These are phyloP conservation scores for Diplodia sapinea DNA, from an alignment of 2,329 filamentous ascomycete species.

Conservation along the genomic window DNA sequence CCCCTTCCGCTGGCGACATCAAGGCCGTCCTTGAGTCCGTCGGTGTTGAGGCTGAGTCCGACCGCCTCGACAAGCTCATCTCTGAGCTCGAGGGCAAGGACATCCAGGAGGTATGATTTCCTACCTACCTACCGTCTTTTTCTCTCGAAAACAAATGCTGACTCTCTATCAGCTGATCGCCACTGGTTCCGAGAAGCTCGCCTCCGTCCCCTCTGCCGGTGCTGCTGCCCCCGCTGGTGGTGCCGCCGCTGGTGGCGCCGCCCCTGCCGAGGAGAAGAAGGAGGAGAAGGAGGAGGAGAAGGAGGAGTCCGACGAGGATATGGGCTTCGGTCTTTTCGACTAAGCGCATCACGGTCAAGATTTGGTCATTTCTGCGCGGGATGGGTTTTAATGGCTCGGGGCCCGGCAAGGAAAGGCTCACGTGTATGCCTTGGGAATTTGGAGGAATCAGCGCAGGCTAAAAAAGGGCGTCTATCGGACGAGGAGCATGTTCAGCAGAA, in stretches of 20 bases:
- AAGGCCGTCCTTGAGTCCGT: constrained; percentile 89
- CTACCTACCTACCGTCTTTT: background rate
- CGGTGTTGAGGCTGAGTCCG: constrained; percentile 89
- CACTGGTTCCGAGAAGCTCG: constrained; percentile 90
- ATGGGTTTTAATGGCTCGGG: constrained; percentile 7
- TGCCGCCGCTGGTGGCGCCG: constrained; percentile 71
- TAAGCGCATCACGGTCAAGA: constrained; percentile 48
- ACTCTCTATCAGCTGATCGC: constrained; percentile 74
- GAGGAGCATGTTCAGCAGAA: constrained; percentile 23
- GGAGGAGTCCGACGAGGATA: constrained; percentile 75
- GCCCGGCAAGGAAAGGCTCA: constrained; percentile 12
- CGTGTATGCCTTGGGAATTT: constrained; percentile 36
- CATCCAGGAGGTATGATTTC: constrained; percentile 80
- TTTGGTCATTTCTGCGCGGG: constrained; percentile 42
- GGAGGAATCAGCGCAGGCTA: constrained; percentile 46
- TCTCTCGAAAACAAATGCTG: constrained; percentile 40
- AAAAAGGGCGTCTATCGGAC: constrained; percentile 21
- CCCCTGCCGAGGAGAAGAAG: constrained; percentile 56
- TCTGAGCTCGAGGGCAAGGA: constrained; percentile 89
- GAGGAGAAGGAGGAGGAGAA: constrained; percentile 76
- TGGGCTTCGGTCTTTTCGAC: constrained; percentile 78
- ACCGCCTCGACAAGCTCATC: constrained; percentile 85
- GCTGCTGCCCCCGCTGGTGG: constrained; percentile 70
- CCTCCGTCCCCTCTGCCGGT: constrained; percentile 94
- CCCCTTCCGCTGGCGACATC: constrained; percentile 84